Conservation (phyloP, 2,329 filamentous ascomycete species). For the Didymella pinodella region DNA sequence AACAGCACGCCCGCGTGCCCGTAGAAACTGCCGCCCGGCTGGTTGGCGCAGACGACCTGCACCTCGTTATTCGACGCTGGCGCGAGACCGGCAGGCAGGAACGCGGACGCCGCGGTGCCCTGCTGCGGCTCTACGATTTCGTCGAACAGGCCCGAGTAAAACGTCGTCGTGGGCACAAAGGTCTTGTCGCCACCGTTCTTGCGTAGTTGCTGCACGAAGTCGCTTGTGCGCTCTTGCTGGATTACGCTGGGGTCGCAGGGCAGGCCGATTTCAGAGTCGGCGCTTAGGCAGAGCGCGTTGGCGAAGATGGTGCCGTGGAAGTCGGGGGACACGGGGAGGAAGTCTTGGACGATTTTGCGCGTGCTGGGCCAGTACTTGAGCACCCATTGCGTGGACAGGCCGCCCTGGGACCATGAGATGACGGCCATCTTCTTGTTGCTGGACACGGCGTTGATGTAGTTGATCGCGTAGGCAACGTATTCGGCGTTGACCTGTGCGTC, state of each 20-base stretch:
- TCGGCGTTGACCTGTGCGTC: slow-evolving; percentile 63
- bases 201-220: slow-evolving; percentile 56
- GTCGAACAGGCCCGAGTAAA: slow-evolving; percentile 60
- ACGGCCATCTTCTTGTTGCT: slow-evolving; percentile 42
- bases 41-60: slow-evolving; percentile 54
- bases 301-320: slow-evolving; percentile 60
- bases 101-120: slow-evolving; percentile 58
- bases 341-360: slow-evolving; percentile 56
- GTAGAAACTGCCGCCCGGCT: slow-evolving; percentile 57
- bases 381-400: slow-evolving; percentile 64
- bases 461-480: slow-evolving; percentile 66
- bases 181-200: slow-evolving; percentile 58
- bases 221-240: slow-evolving; percentile 58
- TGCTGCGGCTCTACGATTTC: slow-evolving; percentile 62
- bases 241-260: slow-evolving; percentile 53
- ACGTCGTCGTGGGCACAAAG: slow-evolving; percentile 63
- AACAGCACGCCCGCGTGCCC: slow-evolving; percentile 61
- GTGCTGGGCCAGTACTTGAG: slow-evolving; percentile 66
- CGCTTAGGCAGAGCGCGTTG: slow-evolving; percentile 34
- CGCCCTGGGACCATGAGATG: slow-evolving; percentile 65
- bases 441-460: slow-evolving; percentile 61
- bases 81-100: slow-evolving; percentile 54
- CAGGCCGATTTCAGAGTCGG: slow-evolving; percentile 28
- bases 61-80: slow-evolving; percentile 62
- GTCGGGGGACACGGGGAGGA: slow-evolving; percentile 62